These are phyloP conservation scores for Candida oleophila DNA, from an alignment of 805 yeast genomes.

Conservation along the genomic window DNA sequence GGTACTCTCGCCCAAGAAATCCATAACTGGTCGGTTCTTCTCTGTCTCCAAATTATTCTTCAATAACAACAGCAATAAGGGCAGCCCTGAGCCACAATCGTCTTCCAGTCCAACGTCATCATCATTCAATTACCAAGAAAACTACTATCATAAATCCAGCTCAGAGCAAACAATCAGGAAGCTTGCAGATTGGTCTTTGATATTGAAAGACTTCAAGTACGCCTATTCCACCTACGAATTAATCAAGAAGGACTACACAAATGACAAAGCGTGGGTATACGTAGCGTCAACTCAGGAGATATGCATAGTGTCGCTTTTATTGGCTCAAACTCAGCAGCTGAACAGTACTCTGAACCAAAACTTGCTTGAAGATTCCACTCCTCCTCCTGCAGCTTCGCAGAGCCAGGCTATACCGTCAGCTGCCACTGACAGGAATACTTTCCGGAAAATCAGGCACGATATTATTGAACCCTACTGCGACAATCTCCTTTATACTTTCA, in stretches of 20 bases:
- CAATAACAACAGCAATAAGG: conserved; percentile 20
- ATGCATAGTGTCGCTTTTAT: conserved; percentile 69
- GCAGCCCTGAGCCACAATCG: conserved; percentile 9
- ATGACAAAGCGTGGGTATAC: conserved; percentile 77
- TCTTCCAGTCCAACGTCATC: conserved; percentile 12
- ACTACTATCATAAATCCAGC: conserved; percentile 59
- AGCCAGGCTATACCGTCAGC: conserved; percentile 15
- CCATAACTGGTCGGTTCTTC: conserved; percentile 72
- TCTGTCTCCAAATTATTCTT: conserved; percentile 62
- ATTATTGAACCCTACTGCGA: conserved; percentile 63
- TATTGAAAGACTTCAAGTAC: conserved; percentile 83
- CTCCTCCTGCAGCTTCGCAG: conserved; percentile 17
- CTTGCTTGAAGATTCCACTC: background rate
- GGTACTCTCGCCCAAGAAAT: conserved; percentile 70
- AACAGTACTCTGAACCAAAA: background rate
- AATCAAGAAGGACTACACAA: conserved; percentile 70
- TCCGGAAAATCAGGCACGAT: conserved; percentile 51
- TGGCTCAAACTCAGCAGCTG: conserved; percentile 49
- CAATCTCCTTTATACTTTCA: conserved; percentile 69
- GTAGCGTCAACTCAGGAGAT: conserved; percentile 87
- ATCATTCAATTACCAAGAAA: conserved; percentile 49
- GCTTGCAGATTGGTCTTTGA: conserved; percentile 89
- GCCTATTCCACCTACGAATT: conserved; percentile 84
- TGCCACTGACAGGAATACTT: conserved; percentile 38
- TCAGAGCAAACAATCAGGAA: conserved; percentile 76